These are phyloP conservation scores for Lenzites betulinus DNA, from an alignment of 768 basidiomycete species.

Conservation along the genomic window DNA sequence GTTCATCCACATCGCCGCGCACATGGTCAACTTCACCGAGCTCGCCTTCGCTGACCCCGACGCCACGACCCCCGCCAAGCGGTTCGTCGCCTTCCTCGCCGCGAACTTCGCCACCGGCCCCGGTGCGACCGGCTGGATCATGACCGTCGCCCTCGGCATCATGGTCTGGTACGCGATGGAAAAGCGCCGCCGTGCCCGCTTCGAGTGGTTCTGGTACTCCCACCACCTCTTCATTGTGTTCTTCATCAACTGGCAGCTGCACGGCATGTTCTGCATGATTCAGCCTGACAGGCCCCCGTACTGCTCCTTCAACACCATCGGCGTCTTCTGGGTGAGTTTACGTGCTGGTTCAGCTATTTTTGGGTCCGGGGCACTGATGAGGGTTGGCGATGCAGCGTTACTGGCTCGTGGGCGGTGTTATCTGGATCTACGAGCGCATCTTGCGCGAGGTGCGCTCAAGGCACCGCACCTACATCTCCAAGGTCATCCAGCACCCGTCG, in stretches of 20 bases:
- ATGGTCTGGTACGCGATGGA: conserved; percentile 90
- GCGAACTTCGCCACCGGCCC: conserved; percentile 86
- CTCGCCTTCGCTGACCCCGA: conserved; percentile 58
- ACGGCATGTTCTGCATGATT: conserved; percentile 98
- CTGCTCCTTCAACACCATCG: conserved; percentile 83
- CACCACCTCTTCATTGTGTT: conserved; percentile 90
- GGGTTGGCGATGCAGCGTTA: conserved; percentile 57
- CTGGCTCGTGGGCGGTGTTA: conserved; percentile 84
- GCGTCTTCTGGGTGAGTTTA: conserved; percentile 88
- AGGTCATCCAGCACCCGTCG: conserved; percentile 94
- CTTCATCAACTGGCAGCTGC: conserved; percentile 93
- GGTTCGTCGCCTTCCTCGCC: conserved; percentile 67
- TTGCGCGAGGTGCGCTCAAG: conserved; percentile 90
- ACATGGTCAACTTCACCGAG: conserved; percentile 82
- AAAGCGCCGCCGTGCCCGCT: conserved; percentile 73
- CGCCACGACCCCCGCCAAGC: conserved; percentile 54
- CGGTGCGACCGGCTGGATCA: conserved; percentile 84
- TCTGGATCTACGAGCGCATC: conserved; percentile 87
- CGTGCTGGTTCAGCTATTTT: background rate
- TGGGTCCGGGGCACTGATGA: conserved; percentile 4
- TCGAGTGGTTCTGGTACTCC: conserved; percentile 89
- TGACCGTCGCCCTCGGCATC: conserved; percentile 68
- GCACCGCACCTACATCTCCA: conserved; percentile 90
- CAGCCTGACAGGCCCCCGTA: conserved; percentile 85
- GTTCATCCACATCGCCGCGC: conserved; percentile 75